phyloP scores from a whole-genome alignment of 1,139 yeast species.

The Lizanozyma gosingica region DNA sequence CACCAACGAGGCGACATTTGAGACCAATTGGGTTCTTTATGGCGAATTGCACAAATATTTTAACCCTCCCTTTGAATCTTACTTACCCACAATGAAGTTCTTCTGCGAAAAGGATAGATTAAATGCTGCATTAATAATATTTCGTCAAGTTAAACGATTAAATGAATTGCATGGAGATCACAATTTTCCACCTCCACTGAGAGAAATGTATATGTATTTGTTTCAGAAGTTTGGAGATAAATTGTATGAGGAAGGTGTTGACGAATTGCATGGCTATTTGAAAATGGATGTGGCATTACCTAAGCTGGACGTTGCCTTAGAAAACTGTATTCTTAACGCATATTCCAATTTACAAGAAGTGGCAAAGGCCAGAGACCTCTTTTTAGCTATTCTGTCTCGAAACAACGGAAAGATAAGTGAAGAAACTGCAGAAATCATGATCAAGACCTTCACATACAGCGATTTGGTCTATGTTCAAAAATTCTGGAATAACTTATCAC shows the following conservation, averaged over 20 bases:
- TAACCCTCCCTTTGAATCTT: constrained; percentile 50
- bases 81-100: constrained; percentile 51
- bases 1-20: constrained; percentile 30
- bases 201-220: constrained; percentile 54
- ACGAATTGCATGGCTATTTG: constrained; percentile 54
- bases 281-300: constrained; percentile 54
- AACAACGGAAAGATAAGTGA: constrained; percentile 56
- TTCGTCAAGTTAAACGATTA: constrained; percentile 52
- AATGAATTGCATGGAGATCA: constrained; percentile 44
- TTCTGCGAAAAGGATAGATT: constrained; percentile 52
- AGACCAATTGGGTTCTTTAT: constrained; percentile 58
- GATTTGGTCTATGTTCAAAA: constrained; percentile 51
- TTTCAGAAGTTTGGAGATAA: constrained; percentile 55
- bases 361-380: constrained; percentile 51
- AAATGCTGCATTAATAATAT: constrained; percentile 55
- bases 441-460: constrained; percentile 54
- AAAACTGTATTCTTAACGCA: constrained; percentile 60
- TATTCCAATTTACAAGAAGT: constrained; percentile 57
- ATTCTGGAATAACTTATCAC: constrained; percentile 52
- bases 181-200: constrained; percentile 45
- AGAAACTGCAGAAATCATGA: constrained; percentile 63
- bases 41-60: constrained; percentile 53
- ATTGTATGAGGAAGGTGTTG: constrained; percentile 59
- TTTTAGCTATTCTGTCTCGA: constrained; percentile 47
- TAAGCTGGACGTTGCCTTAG: constrained; percentile 48